phyloP scores from a whole-genome alignment of 164 flowering plant species.

The Euptelea pleiosperma region DNA sequence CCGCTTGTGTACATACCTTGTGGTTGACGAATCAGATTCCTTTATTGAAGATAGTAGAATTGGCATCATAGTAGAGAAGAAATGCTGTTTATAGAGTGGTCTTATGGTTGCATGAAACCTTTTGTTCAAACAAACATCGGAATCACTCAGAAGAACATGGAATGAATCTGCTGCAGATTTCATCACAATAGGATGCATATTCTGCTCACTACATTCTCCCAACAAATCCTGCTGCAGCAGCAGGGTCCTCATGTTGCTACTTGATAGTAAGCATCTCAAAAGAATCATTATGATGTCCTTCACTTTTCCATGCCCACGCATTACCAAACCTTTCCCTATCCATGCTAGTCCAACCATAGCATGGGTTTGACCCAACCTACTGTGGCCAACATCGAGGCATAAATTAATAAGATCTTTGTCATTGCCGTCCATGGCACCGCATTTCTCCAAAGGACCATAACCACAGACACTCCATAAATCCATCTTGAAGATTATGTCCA shows the following conservation, averaged over 20 bases:
- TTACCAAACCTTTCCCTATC: conserved; percentile 90
- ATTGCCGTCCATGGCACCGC: conserved; percentile 13
- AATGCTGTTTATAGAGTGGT: conserved; percentile 90
- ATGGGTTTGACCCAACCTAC: conserved; percentile 32
- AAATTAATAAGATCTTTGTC: conserved; percentile 22
- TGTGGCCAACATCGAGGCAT: conserved; percentile 14
- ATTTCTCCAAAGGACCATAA: conserved; percentile 12
- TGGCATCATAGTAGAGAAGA: conserved; percentile 70
- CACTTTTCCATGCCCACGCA: conserved; percentile 86
- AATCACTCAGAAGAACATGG: conserved; percentile 67
- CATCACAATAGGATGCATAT: conserved; percentile 25
- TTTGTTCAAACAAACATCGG: conserved; percentile 68
- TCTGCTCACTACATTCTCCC: conserved; percentile 21
- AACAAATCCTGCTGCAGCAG: conserved; percentile 17
- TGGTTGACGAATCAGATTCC: conserved; percentile 41
- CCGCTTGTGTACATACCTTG: conserved; percentile 36
- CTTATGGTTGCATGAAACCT: conserved; percentile 70
- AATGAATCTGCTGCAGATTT: conserved; percentile 81
- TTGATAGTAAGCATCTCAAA: conserved; percentile 46
- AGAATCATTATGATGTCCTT: conserved; percentile 57
- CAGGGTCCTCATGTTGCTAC: conserved; percentile 11
- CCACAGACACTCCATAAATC: conserved; percentile 21
- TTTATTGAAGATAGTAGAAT: conserved; percentile 48
- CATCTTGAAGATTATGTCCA: conserved; percentile 42
- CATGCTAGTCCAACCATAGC: conserved; percentile 77